Conservation (phyloP, 345 rosid species). For the Kernera saxatilis region DNA sequence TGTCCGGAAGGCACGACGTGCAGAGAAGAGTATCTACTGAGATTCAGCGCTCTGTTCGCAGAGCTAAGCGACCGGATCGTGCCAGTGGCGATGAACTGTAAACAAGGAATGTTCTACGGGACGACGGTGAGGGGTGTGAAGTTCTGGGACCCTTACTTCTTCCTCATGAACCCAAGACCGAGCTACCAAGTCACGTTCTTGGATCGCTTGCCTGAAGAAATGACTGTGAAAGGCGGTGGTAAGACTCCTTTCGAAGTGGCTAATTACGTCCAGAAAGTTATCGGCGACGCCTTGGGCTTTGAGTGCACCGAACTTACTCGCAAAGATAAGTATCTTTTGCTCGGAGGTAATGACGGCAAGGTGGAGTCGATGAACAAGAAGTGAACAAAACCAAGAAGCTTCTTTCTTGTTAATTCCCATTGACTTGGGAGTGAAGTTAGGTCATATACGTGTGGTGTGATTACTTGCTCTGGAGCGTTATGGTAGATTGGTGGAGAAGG, state of each 20-base stretch:
- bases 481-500: too few species aligned
- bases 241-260: conserved; percentile 85
- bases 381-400: neutral
- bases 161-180: conserved; percentile 95
- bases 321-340: conserved; percentile 79
- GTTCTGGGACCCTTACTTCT: conserved; percentile 88
- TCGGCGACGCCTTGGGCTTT: conserved; percentile 63
- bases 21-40: conserved; percentile 65
- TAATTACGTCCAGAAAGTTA: conserved; percentile 75
- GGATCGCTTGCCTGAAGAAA: conserved; percentile 71
- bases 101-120: conserved; percentile 78
- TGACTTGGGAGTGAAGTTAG: neutral
- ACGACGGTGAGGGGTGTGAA: conserved; percentile 90
- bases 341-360: conserved; percentile 84
- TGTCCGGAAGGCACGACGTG: conserved; percentile 98
- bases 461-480: too few species aligned
- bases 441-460: neutral
- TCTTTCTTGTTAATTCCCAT: neutral
- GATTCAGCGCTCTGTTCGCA: conserved; percentile 92
- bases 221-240: conserved; percentile 76
- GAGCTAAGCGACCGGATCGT: conserved; percentile 93
- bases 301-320: conserved; percentile 72
- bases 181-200: conserved; percentile 68
- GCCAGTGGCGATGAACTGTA: conserved; percentile 86
- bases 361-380: conserved; percentile 75